Evolutionary conservation across 1,284 basidiomycete genomes (phyloP).

Genomic region (Chalciporus sp.): DNA sequence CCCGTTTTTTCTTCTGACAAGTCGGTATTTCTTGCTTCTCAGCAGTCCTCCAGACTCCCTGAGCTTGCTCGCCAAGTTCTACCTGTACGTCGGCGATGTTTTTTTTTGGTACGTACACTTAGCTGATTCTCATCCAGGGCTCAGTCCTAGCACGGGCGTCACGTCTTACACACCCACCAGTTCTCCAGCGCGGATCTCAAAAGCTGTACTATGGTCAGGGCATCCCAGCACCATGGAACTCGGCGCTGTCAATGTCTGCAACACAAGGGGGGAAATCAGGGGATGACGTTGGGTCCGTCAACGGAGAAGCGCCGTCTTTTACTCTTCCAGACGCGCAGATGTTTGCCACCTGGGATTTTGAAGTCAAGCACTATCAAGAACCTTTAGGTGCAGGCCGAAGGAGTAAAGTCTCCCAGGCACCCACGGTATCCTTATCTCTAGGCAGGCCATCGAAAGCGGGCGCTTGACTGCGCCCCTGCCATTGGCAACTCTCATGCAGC

Average conservation of each 20-base stretch:
- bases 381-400: conserved; percentile 39
- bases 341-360: conserved; percentile 77
- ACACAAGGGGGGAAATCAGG: conserved; percentile 26
- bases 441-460: conserved; percentile 28
- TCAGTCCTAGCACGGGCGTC: conserved; percentile 58
- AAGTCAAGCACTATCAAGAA: conserved; percentile 62
- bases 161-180: conserved; percentile 64
- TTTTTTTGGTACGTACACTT: background rate
- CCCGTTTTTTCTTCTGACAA: conserved; percentile 54
- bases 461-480: conserved; percentile 5
- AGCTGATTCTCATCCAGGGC: conserved; percentile 20
- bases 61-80: conserved; percentile 62
- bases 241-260: conserved; percentile 35
- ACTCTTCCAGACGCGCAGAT: conserved; percentile 66
- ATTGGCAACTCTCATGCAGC: background rate
- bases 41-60: conserved; percentile 49
- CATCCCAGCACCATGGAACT: conserved; percentile 69
- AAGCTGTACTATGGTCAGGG: conserved; percentile 64
- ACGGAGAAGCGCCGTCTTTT: conserved; percentile 37
- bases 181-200: conserved; percentile 56
- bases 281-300: conserved; percentile 31
- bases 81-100: conserved; percentile 47
- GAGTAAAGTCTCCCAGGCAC: conserved; percentile 16
- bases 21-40: conserved; percentile 31
- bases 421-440: conserved; percentile 24